These are phyloP conservation scores for Globisporangium splendens DNA, from an alignment of 352 stramenopile genomes.

Conservation along the genomic window DNA sequence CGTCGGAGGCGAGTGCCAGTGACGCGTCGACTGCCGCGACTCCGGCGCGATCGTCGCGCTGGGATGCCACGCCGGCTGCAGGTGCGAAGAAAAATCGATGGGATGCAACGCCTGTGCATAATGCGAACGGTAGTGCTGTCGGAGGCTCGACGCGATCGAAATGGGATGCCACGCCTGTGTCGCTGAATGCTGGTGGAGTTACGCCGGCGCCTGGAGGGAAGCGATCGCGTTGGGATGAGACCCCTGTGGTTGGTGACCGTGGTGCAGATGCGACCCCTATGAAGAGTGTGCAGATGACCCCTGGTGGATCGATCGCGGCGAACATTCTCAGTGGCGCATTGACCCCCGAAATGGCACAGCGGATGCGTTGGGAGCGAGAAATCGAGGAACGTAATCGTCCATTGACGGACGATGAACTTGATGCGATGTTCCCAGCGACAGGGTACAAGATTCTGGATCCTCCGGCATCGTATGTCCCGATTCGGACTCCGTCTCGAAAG, in stretches of 20 bases:
- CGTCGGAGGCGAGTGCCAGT: conserved; percentile 31
- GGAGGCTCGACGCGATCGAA: conserved; percentile 39
- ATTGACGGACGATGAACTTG: conserved; percentile 95
- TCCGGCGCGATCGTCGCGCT: conserved; percentile 64
- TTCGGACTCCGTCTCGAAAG: conserved; percentile 94
- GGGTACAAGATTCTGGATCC: conserved; percentile 96
- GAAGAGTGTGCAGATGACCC: conserved; percentile 64
- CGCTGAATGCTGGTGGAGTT: conserved; percentile 31
- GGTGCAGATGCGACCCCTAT: conserved; percentile 45
- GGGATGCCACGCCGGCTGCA: conserved; percentile 56
- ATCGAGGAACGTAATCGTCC: conserved; percentile 96
- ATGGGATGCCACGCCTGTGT: conserved; percentile 93
- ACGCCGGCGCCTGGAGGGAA: conserved; percentile 72
- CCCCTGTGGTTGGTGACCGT: conserved; percentile 62
- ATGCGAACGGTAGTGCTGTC: conserved; percentile 21
- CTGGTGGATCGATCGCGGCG: conserved; percentile 48
- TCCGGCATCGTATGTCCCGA: conserved; percentile 94
- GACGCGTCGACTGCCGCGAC: conserved; percentile 38
- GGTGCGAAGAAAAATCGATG: conserved; percentile 74
- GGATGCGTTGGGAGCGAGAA: conserved; percentile 93
- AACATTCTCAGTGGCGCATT: conserved; percentile 66
- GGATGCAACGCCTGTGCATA: conserved; percentile 73
- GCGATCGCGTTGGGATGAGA: conserved; percentile 96
- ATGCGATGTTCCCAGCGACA: conserved; percentile 94
- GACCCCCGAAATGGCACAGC: conserved; percentile 91